Conservation (phyloP, 2,329 filamentous ascomycete genomes). For the Plectosphaerella plurivora region DNA sequence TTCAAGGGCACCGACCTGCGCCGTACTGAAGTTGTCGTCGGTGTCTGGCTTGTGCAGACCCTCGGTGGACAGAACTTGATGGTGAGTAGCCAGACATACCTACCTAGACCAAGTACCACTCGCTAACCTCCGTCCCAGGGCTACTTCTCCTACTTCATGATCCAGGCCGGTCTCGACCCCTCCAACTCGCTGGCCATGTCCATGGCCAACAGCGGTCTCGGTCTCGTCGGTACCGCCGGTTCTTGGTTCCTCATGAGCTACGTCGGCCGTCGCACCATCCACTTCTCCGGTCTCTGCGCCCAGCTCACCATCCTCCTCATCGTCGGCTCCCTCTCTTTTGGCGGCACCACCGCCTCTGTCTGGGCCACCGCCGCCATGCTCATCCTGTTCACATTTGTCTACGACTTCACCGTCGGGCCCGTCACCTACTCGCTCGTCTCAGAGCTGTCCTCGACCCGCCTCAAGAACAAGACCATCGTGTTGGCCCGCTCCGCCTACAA, state of each 20-base stretch:
- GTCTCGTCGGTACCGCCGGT: conserved; percentile 43
- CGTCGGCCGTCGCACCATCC: conserved; percentile 45
- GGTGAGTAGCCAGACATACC: conserved; percentile 31
- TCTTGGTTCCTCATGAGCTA: conserved; percentile 46
- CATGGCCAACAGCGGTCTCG: conserved; percentile 44
- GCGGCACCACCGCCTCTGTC: conserved; percentile 24
- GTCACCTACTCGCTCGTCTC: conserved; percentile 48
- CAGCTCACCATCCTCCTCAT: conserved; percentile 35
- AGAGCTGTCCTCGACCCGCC: conserved; percentile 48
- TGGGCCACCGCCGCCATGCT: conserved; percentile 43
- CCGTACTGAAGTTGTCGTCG: conserved; percentile 48
- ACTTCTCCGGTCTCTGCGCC: conserved; percentile 38
- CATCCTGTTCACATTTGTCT: conserved; percentile 47
- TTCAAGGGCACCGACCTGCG: conserved; percentile 47
- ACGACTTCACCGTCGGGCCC: conserved; percentile 51
- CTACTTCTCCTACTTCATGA: conserved; percentile 18
- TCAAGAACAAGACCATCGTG: conserved; percentile 51
- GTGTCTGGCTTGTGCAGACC: conserved; percentile 44
- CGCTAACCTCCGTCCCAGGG: neutral
- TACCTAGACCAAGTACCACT: conserved; percentile 9
- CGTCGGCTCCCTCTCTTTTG: conserved; percentile 33
- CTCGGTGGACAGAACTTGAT: conserved; percentile 44
- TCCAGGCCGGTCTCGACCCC: conserved; percentile 39
- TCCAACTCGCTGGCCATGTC: conserved; percentile 39
- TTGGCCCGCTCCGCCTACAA: conserved; percentile 44